A percentile compares a stretch with the other conserved stretches of the same genome.
Conservation (phyloP, 768 basidiomycete genomes). For the Suillus fuscotomentosus region DNA sequence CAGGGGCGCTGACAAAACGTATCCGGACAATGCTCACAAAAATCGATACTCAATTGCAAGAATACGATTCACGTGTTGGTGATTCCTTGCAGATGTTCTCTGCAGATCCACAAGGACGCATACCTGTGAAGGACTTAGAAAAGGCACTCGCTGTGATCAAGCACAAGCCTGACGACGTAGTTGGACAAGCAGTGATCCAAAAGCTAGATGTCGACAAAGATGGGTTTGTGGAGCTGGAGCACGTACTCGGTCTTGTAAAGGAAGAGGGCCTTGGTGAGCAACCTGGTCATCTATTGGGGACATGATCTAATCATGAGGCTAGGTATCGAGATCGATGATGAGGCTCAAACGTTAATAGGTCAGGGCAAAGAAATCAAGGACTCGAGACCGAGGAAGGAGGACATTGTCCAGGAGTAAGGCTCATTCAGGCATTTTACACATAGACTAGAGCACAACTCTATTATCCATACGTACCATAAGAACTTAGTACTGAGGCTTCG, state of each 20-base stretch:
- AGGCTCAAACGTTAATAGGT: conserved; percentile 78
- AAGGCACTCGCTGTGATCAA: conserved; percentile 92
- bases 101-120: conserved; percentile 82
- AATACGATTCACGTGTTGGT: conserved; percentile 87
- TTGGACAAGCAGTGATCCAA: conserved; percentile 81
- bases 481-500: not conserved
- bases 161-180: conserved; percentile 88
- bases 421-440: conserved; percentile 5
- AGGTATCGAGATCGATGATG: conserved; percentile 86
- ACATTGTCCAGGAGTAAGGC: conserved; percentile 78
- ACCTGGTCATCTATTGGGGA: not conserved
- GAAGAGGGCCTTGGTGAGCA: conserved; percentile 80
- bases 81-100: conserved; percentile 84
- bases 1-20: conserved; percentile 88
- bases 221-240: conserved; percentile 92
- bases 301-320: conserved; percentile 9
- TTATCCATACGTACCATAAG: not conserved
- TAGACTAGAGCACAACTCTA: conserved; percentile 13
- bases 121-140: conserved; percentile 85
- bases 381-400: conserved; percentile 87
- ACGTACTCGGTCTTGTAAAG: conserved; percentile 84
- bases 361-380: conserved; percentile 83
- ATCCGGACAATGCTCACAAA: conserved; percentile 95
- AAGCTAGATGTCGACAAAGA: conserved; percentile 97
- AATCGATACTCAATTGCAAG: conserved; percentile 88